phyloP scores from a whole-genome alignment of 2,329 filamentous ascomycete genomes.

The Alternaria viburni region DNA sequence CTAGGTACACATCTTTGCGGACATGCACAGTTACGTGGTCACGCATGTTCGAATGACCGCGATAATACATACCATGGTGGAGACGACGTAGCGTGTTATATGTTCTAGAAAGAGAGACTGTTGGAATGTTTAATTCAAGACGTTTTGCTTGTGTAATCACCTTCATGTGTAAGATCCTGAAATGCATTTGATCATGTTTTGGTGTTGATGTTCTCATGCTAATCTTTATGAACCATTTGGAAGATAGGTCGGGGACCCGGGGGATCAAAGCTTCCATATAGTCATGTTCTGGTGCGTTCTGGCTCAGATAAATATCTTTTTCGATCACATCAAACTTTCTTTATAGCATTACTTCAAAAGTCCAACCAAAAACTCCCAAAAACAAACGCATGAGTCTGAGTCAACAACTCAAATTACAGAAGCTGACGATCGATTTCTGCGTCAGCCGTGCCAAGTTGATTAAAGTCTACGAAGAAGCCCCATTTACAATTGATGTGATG shows the following conservation, averaged over 20 bases:
- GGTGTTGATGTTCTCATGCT: background rate
- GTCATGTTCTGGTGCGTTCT: background rate
- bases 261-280: background rate
- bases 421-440: background rate
- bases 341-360: background rate
- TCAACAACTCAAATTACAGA: background rate
- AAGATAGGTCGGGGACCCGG: background rate
- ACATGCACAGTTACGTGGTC: background rate
- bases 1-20: conserved; percentile 5
- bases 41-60: background rate
- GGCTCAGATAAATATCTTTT: background rate
- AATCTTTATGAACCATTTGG: background rate
- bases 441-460: background rate
- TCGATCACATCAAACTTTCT: background rate
- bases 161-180: background rate
- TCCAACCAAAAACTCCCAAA: too few species aligned
- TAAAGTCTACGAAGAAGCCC: background rate
- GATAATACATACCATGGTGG: conserved; percentile 4
- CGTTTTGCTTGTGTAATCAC: background rate
- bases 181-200: background rate
- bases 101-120: background rate
- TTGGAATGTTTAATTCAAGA: conserved; percentile 3
- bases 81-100: conserved; percentile 6
- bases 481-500: background rate
- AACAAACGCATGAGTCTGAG: background rate